Evolutionary conservation across 192 early-diverging fungal species (phyloP), one percentile per base, ranked within the genome.

Genomic region (Mortierella claussenii): DNA sequence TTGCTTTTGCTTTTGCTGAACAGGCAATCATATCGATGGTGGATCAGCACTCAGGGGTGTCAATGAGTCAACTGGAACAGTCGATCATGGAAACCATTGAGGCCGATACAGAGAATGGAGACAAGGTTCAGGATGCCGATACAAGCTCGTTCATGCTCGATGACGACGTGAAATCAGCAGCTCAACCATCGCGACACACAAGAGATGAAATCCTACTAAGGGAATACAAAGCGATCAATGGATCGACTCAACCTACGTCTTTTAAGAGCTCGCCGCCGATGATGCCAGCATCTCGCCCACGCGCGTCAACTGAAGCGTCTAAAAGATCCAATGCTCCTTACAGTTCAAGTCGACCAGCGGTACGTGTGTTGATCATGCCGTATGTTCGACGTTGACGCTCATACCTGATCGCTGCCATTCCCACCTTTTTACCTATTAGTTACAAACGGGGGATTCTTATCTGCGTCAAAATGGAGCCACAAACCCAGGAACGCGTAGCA

Each of bases 11-110:
- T n/a, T n/a, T n/a, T n/a, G n/a, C n/a, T n/a, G n/a, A 11, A 33
- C 48, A 73, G 69, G 69, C 70, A 10, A 75, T 75, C 26, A 63
- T 75, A 12, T 65, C 70, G 3, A 75, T 75, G 70, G 70, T 75
- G 1, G 70, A 75, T 26, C 70, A 75, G 43, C 70, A 75, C 48
- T 75, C 70, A n/a, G 70, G 70, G 7, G 70, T 66, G 1, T 65
- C 70, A 5, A 24, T 75, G n/a, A 20, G 56, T 17, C 55, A 65
- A 34, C 34, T 75, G 23, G 70, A 75, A 37, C 55, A 55, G 26
- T 75, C 70, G 11, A 75, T 75, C 23, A 33, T 75, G 4, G 70
- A 66, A 33, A 75, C 70, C 1, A 75, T 75, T 13, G 70, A 66
- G 40, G 70, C 70, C 8, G 70, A 75, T n/a, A 51, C 42, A 18